Evolutionary conservation across 257 asterid genomes (phyloP).

Genomic region (Scutellaria minor): DNA sequence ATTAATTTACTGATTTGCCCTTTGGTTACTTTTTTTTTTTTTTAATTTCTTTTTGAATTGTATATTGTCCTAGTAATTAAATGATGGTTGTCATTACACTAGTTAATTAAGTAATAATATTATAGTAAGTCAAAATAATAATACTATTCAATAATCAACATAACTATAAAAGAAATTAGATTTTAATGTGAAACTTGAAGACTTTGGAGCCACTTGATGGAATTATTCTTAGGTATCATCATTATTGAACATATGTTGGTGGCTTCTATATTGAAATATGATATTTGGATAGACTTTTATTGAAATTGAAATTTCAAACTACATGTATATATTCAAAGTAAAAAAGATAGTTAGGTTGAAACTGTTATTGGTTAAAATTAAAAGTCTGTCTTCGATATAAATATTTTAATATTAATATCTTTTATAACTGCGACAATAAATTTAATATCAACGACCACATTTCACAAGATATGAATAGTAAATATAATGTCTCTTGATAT

Average conservation of each 20-base stretch:
- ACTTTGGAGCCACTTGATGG: not conserved
- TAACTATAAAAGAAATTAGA: not conserved
- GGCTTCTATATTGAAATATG: not conserved
- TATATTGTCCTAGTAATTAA: not conserved
- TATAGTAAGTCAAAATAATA: not conserved
- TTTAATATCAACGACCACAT: not conserved
- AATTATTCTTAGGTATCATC: not conserved
- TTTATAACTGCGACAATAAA: not conserved
- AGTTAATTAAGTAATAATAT: not conserved
- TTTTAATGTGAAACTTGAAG: not conserved
- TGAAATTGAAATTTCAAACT: not conserved
- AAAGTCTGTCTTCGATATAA: too few relatives aligned
- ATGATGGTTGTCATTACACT: not conserved
- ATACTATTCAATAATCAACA: not conserved
- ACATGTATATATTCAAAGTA: not conserved
- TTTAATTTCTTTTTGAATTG: too few relatives aligned
- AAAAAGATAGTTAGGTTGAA: not conserved
- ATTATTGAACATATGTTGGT: conserved; percentile 1
- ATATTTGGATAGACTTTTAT: not conserved
- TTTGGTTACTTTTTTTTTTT: not conserved
- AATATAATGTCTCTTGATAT: not conserved
- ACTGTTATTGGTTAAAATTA: not conserved
- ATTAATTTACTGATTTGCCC: conserved; percentile 34
- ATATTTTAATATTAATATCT: not conserved
- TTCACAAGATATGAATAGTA: not conserved